These are phyloP conservation scores for Cephaloascus albidus DNA, from an alignment of 805 yeast species.

Conservation along the genomic window DNA sequence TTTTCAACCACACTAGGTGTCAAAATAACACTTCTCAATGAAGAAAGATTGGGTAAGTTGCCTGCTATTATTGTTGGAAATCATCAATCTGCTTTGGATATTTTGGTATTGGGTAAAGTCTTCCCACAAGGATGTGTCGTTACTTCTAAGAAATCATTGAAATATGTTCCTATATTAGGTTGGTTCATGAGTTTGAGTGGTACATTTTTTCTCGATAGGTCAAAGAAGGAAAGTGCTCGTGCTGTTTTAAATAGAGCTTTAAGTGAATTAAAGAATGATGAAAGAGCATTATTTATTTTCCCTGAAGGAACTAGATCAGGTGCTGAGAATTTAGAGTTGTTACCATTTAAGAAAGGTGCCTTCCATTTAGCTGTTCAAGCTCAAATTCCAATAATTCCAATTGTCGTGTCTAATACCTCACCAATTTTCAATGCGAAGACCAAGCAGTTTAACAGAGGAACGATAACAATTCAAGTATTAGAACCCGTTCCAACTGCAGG, in stretches of 20 bases:
- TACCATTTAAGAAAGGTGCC: constrained; percentile 95
- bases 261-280: constrained; percentile 44
- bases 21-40: constrained; percentile 59
- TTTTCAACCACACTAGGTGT: constrained; percentile 61
- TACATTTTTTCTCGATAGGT: constrained; percentile 83
- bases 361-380: constrained; percentile 96
- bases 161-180: constrained; percentile 84
- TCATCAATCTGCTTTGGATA: constrained; percentile 88
- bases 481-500: constrained; percentile 72
- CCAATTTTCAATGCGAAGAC: constrained; percentile 52
- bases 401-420: constrained; percentile 81
- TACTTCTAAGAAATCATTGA: constrained; percentile 81
- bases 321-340: constrained; percentile 51
- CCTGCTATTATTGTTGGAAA: constrained; percentile 83
- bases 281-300: constrained; percentile 79
- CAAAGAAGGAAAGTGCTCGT: constrained; percentile 66
- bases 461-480: constrained; percentile 67
- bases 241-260: constrained; percentile 67
- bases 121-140: constrained; percentile 88
- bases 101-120: constrained; percentile 67
- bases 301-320: constrained; percentile 97
- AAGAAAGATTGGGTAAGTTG: constrained; percentile 40
- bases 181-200: constrained; percentile 95
- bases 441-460: constrained; percentile 67
- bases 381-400: constrained; percentile 79